Evolutionary conservation across 2,329 filamentous ascomycete species (phyloP).

Genomic region (Fusarium decemcellulare): DNA sequence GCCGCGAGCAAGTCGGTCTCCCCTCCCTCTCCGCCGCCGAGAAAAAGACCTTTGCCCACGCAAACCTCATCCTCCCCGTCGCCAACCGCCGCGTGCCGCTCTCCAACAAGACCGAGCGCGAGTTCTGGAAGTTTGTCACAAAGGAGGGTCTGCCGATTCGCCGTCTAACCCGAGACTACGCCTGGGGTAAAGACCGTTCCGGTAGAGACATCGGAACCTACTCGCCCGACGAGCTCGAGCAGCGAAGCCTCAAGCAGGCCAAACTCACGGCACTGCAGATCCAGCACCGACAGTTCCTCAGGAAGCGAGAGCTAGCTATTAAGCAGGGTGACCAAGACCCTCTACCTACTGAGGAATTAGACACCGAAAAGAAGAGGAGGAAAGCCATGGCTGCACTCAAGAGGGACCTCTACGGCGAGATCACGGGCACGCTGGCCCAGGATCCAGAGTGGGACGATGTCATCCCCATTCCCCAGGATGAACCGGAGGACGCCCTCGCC

Average conservation of each 20-base stretch:
- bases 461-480: conserved; percentile 84
- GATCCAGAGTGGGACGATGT: conserved; percentile 89
- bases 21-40: conserved; percentile 63
- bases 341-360: conserved; percentile 55
- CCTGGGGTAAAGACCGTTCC: conserved; percentile 66
- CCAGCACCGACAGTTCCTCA: conserved; percentile 61
- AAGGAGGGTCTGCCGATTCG: conserved; percentile 67
- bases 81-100: conserved; percentile 53
- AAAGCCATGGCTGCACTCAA: conserved; percentile 66
- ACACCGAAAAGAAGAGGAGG: conserved; percentile 62
- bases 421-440: conserved; percentile 62
- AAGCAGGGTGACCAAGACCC: conserved; percentile 38
- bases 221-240: conserved; percentile 60
- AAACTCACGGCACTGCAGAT: conserved; percentile 60
- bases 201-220: conserved; percentile 66
- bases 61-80: conserved; percentile 61
- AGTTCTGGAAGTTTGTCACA: conserved; percentile 70
- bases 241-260: conserved; percentile 58
- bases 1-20: conserved; percentile 61
- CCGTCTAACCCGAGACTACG: conserved; percentile 55
- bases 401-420: conserved; percentile 67
- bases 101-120: conserved; percentile 65
- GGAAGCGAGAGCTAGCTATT: conserved; percentile 50
- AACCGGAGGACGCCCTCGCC: conserved; percentile 88
- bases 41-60: conserved; percentile 63